These are phyloP conservation scores for Calophaca sinica DNA, from an alignment of 306 rosid genomes.

Conservation along the genomic window DNA sequence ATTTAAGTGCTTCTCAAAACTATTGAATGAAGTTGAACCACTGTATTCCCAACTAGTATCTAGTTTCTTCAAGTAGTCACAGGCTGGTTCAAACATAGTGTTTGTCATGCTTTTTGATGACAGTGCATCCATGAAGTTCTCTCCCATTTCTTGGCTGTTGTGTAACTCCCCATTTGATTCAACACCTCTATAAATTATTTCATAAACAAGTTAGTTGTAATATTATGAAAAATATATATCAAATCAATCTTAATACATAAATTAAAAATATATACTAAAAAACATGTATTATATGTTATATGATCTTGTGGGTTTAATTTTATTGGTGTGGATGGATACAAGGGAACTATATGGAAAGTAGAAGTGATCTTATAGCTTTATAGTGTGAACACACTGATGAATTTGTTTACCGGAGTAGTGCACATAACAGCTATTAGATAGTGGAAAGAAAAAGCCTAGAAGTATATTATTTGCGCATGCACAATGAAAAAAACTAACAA, in stretches of 20 bases:
- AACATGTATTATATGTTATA: not conserved
- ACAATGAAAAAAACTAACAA: not conserved
- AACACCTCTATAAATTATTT: conserved; percentile 55
- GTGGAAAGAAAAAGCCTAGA: conserved; percentile 40
- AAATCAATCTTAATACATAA: conserved; percentile 2
- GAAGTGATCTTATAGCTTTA: conserved; percentile 17
- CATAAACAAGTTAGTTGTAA: conserved; percentile 2
- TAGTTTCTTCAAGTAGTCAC: conserved; percentile 83
- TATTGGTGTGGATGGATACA: not conserved
- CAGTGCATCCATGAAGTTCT: conserved; percentile 67
- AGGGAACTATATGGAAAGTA: not conserved
- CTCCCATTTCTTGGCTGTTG: conserved; percentile 64
- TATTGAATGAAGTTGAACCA: conserved; percentile 54
- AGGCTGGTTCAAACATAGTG: conserved; percentile 69
- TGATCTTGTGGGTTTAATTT: not conserved
- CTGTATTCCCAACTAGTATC: conserved; percentile 71
- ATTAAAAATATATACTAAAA: not conserved
- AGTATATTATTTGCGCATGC: conserved; percentile 15
- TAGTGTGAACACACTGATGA: conserved; percentile 21
- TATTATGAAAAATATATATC: not conserved
- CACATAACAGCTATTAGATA: conserved; percentile 16
- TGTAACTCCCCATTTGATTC: conserved; percentile 66
- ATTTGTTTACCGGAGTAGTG: not conserved
- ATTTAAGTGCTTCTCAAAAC: conserved; percentile 62
- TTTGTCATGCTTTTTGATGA: conserved; percentile 66